Evolutionary conservation across 2,329 filamentous ascomycete genomes (phyloP).

Genomic region (Clarireedia homoeocarpa): DNA sequence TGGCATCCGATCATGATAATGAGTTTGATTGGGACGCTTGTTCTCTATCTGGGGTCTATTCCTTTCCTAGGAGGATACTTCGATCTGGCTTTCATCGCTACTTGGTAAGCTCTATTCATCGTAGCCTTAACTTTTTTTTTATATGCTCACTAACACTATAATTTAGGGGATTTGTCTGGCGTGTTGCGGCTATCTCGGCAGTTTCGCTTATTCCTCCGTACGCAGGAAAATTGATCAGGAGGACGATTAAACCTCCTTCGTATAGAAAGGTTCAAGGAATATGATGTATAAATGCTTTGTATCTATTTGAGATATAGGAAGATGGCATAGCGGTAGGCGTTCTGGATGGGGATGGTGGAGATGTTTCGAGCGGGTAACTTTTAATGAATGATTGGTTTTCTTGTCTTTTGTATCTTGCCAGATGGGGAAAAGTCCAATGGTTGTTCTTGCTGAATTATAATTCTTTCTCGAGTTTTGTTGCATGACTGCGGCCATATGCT

Average conservation of each 20-base stretch:
- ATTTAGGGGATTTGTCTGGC: constrained; percentile 75
- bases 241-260: constrained; percentile 82
- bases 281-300: background rate
- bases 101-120: constrained; percentile 40
- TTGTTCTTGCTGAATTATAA: too few species aligned
- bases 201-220: constrained; percentile 83
- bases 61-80: constrained; percentile 89
- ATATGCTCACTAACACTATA: background rate
- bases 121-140: background rate
- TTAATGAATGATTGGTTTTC: background rate
- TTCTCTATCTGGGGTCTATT: constrained; percentile 72
- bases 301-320: background rate
- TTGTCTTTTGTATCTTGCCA: background rate
- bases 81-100: constrained; percentile 72
- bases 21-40: constrained; percentile 72
- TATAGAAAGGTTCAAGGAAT: constrained; percentile 86
- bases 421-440: too few species aligned
- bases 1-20: constrained; percentile 94
- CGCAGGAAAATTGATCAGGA: constrained; percentile 73
- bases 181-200: constrained; percentile 69
- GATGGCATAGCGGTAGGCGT: background rate
- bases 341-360: background rate
- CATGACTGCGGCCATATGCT: too few species aligned
- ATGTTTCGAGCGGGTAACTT: background rate
- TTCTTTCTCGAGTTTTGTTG: too few species aligned